Conservation (phyloP, 495 filamentous ascomycete genomes). For the Acidiella bohemica region DNA sequence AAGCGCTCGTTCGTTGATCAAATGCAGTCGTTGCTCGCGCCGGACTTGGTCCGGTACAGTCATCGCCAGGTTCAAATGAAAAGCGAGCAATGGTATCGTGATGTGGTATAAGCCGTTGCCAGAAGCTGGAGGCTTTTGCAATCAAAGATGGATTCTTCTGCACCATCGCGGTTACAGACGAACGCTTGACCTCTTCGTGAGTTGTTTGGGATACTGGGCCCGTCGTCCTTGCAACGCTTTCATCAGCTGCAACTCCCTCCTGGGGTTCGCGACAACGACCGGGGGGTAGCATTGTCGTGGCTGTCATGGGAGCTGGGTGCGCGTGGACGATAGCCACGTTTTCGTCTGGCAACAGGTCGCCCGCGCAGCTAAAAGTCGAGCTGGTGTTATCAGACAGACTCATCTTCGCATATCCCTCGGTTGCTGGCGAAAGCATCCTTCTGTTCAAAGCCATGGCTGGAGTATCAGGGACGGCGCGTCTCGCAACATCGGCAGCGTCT, state of each 20-base stretch:
- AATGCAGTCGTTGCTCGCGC: too few species aligned
- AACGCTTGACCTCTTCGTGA: neutral
- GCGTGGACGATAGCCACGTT: conserved; percentile 3
- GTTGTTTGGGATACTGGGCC: too few species aligned
- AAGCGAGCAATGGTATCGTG: conserved; percentile 6
- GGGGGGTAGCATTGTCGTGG: neutral
- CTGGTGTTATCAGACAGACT: conserved; percentile 11
- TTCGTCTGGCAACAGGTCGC: conserved; percentile 27
- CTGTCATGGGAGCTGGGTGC: too few species aligned
- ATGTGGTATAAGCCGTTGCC: conserved; percentile 5
- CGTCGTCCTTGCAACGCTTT: too few species aligned
- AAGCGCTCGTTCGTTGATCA: too few species aligned
- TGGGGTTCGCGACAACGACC: neutral
- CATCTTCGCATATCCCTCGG: too few species aligned
- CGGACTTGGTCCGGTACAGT: neutral
- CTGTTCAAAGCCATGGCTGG: too few species aligned
- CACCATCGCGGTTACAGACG: neutral
- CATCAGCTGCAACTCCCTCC: too few species aligned
- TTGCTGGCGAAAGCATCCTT: too few species aligned
- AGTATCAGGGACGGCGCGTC: too few species aligned
- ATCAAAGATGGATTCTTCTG: conserved; percentile 11
- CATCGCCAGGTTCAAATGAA: conserved; percentile 27
- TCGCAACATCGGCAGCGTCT: too few species aligned
- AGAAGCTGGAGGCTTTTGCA: conserved; percentile 15
- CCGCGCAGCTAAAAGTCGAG: conserved; percentile 23